Conservation (phyloP, 2,329 filamentous ascomycete genomes). For the Colletotrichum sp. region DNA sequence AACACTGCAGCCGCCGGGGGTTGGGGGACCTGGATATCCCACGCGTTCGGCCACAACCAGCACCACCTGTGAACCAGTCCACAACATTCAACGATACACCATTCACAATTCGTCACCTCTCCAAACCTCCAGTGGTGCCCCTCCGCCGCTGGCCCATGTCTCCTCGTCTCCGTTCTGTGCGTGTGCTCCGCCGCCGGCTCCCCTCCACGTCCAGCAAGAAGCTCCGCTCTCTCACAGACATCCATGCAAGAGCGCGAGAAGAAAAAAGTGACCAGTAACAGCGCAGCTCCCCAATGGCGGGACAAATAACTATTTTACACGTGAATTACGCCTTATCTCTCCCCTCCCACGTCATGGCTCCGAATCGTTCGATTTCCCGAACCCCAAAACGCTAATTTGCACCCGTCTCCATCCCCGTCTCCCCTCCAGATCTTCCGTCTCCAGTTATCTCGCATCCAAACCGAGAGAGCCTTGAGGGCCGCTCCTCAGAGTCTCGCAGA, state of each 20-base stretch:
- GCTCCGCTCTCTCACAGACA: neutral
- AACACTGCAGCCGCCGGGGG: neutral
- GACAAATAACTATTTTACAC: slow-evolving; percentile 20
- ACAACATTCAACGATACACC: neutral
- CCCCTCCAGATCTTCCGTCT: neutral
- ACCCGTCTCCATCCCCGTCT: neutral
- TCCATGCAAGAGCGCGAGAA: neutral
- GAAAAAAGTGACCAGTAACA: neutral
- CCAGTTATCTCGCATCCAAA: neutral
- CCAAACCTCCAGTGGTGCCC: neutral
- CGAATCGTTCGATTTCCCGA: neutral
- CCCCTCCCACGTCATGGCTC: slow-evolving; percentile 6
- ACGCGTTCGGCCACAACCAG: slow-evolving; percentile 2
- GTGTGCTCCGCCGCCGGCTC: neutral
- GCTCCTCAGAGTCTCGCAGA: neutral
- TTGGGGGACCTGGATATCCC: neutral
- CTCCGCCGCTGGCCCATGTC: neutral
- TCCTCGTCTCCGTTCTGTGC: neutral
- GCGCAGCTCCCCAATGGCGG: neutral
- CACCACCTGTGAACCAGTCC: neutral
- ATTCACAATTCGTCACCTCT: neutral
- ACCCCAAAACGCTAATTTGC: neutral
- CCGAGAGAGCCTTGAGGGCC: neutral
- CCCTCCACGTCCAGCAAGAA: neutral
- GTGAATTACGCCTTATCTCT: slow-evolving; percentile 20